Evolutionary conservation across 148 eudicot genomes (phyloP).

Genomic region (Nepenthes gracilis): DNA sequence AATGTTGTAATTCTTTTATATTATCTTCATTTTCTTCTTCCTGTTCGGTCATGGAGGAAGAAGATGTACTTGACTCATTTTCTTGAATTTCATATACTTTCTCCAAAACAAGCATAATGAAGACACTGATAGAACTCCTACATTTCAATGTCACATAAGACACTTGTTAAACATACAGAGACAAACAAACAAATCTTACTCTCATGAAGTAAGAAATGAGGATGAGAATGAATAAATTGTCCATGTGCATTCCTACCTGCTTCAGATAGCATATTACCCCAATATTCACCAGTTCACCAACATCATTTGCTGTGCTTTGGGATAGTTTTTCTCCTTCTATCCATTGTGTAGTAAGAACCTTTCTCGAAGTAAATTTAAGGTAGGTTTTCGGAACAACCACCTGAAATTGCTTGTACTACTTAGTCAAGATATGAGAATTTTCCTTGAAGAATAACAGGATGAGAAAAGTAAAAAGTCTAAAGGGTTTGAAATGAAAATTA

Average conservation of each 20-base stretch:
- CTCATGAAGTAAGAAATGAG: neutral
- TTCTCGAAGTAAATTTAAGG: conserved; percentile 78
- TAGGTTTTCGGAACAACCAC: conserved; percentile 92
- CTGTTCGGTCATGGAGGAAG: too few relatives aligned
- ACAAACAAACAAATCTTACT: neutral
- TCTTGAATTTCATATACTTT: neutral
- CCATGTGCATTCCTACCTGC: conserved; percentile 48
- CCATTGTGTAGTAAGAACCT: conserved; percentile 96
- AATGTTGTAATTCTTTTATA: too few relatives aligned
- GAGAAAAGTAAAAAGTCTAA: neutral
- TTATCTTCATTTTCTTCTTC: too few relatives aligned
- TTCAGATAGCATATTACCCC: conserved; percentile 99
- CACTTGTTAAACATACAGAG: neutral
- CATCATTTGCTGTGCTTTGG: conserved; percentile 95
- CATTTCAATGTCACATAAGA: neutral
- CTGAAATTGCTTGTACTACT: conserved; percentile 18
- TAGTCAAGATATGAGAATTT: neutral
- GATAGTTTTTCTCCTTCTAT: conserved; percentile 96
- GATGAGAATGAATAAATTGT: neutral
- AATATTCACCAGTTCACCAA: conserved; percentile 92
- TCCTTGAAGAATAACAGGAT: neutral
- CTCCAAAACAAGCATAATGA: neutral
- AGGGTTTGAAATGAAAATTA: neutral
- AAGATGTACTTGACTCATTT: too few relatives aligned
- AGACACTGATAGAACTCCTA: neutral